A percentile compares a stretch with the other conserved stretches of the same genome.
These are phyloP conservation scores for Pholiota molesta DNA, from an alignment of 768 basidiomycete genomes.

Conservation along the genomic window DNA sequence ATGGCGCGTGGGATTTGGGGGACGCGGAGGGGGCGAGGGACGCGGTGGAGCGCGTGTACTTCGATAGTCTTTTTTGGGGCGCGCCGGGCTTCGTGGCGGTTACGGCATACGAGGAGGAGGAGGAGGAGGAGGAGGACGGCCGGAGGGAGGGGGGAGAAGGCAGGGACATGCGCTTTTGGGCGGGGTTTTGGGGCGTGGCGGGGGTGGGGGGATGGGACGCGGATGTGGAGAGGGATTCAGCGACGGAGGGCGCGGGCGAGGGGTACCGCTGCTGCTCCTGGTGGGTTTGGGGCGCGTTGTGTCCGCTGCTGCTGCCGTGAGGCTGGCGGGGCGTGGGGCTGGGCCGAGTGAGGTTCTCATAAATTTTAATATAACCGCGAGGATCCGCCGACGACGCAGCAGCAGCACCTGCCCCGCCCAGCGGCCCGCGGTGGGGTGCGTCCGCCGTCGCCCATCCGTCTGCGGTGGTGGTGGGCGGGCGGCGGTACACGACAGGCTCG, in stretches of 20 bases:
- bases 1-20: too few relatives aligned
- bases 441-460: not conserved
- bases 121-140: not conserved
- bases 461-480: not conserved
- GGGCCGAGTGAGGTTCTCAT: not conserved
- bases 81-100: too few relatives aligned
- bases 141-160: not conserved
- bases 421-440: too few relatives aligned
- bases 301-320: too few relatives aligned
- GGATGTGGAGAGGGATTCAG: conserved; percentile 11
- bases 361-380: not conserved
- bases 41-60: not conserved
- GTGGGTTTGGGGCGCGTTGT: not conserved
- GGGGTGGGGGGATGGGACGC: not conserved
- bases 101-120: too few relatives aligned
- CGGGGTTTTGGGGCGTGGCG: not conserved
- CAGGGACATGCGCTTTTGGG: not conserved
- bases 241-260: conserved; percentile 21
- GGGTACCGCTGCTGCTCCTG: conserved; percentile 8
- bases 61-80: not conserved
- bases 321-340: not conserved
- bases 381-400: not conserved
- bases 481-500: conserved; percentile 18
- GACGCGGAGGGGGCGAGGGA: not conserved
- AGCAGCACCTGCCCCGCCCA: not conserved